Percentiles rank a stretch among this genome's conserved stretches.
Conservation (phyloP, 345 rosid genomes). For the Noccaea bulbosa region DNA sequence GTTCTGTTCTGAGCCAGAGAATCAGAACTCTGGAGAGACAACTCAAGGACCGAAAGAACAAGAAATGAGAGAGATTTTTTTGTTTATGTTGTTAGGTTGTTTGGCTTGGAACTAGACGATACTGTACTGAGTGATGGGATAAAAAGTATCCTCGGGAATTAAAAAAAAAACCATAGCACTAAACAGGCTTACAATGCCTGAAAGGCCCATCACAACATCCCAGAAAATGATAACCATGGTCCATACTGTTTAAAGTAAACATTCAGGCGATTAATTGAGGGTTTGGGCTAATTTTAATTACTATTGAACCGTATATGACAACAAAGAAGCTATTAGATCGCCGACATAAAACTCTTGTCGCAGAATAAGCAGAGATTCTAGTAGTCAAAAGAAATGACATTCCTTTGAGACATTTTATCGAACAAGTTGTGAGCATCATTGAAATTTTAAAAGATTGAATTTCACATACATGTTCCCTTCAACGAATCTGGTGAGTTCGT, state of each 20-base stretch:
- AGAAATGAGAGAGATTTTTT: constrained; percentile 36
- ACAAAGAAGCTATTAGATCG: background rate
- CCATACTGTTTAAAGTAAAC: no score
- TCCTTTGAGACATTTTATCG: constrained; percentile 46
- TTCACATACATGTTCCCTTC: constrained; percentile 64
- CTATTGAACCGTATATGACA: background rate
- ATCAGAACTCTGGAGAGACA: constrained; percentile 48
- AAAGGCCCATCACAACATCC: background rate
- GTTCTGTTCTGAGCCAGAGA: constrained; percentile 49
- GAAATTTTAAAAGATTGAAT: constrained; percentile 43
- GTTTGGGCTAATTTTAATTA: no score
- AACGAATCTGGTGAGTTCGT: constrained; percentile 55
- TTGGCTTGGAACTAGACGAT: constrained; percentile 21
- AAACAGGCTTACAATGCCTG: background rate
- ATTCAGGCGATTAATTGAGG: background rate
- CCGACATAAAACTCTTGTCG: no score
- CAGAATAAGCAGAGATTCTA: constrained; percentile 61
- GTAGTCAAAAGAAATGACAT: constrained; percentile 75
- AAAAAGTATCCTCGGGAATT: constrained; percentile 3
- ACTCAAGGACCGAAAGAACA: constrained; percentile 43
- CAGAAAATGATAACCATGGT: no score
- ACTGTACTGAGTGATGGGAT: constrained; percentile 4
- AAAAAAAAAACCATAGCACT: background rate
- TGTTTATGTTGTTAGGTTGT: constrained; percentile 1
- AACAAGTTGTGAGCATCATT: constrained; percentile 48